phyloP scores from a whole-genome alignment of 306 rosid species.

The Morella rubra region DNA sequence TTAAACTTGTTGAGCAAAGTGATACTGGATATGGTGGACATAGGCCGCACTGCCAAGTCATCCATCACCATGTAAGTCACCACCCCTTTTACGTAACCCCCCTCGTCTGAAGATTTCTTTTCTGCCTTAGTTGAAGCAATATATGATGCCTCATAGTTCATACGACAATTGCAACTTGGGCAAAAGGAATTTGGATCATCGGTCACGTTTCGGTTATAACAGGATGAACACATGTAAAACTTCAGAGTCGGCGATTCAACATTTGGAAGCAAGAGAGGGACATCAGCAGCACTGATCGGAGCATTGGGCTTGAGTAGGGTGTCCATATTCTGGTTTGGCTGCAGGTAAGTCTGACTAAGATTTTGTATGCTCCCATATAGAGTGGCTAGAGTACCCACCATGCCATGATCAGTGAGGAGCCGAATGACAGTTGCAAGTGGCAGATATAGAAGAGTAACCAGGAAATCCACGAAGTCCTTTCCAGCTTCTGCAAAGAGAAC shows the following conservation, averaged over 20 bases:
- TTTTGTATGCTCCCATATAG: background rate
- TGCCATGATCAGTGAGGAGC: background rate
- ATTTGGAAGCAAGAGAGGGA: no score
- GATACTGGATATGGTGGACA: slow-evolving; percentile 21
- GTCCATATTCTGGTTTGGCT: background rate
- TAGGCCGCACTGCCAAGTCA: slow-evolving; percentile 31
- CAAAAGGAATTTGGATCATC: background rate
- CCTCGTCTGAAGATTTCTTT: background rate
- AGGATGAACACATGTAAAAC: accelerated
- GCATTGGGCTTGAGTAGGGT: no score
- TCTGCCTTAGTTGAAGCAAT: background rate
- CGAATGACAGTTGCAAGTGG: background rate
- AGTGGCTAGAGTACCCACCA: background rate
- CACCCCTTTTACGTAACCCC: slow-evolving; percentile 30
- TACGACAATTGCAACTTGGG: no score
- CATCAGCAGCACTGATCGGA: no score
- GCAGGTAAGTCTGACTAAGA: slow-evolving; percentile 3
- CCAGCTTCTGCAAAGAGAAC: background rate
- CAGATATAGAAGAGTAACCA: background rate
- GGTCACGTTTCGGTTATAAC: background rate
- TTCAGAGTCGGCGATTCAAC: background rate
- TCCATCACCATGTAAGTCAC: slow-evolving; percentile 44
- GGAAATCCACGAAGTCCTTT: slow-evolving; percentile 3
- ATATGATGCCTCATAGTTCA: accelerated
- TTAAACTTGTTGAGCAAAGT: slow-evolving; percentile 19